Evolutionary conservation across 2,329 filamentous ascomycete genomes (phyloP), one percentile per base, ranked within the genome.

Genomic region (Dendryphion nanum): DNA sequence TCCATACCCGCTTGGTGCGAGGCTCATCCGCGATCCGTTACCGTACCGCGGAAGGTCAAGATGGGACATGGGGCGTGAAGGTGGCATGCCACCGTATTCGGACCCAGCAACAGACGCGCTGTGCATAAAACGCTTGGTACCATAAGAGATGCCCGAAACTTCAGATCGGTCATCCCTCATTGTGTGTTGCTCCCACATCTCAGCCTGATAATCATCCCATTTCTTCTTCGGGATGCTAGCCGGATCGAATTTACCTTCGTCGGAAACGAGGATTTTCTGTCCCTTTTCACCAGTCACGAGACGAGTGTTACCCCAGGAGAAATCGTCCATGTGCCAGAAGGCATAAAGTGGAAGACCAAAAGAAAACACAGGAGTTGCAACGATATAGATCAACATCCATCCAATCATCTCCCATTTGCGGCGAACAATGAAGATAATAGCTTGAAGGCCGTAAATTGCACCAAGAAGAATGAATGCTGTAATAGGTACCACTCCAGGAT

Each of bases 271-370:
- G 45, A 97, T 74, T 75, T 96, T 91, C 64, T 89, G 85, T 48
- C 93, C 93, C 66, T 85, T 84, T 64, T 98, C 93, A 63, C 93
- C 93, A 6, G 87, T 93, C 48, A 98, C 89, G 41, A 98, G 81
- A 81, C 93, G 91, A 28, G 93, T 98, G 70, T 96, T 98, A 70
- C 93, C 93, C 93, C 93, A 98, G 57, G 86, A 87, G 79, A 98
- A 98, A 71, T 98, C 93, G 67, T 98, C 93, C 93, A 97, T 97
- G 72, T 96, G 81, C 93, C 93, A 98, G 79, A 98, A 98, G 34
- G 91, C 78, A 67, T 97, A 97, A 18, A 98, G 72, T 1, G 93
- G 93, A 30, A 98, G 77, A 41, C 79, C 89, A 47, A 95, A 89
- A 30, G 87, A 84, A 76, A 95, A 98, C 48, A 98, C 80, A 1